Evolutionary conservation across 345 rosid genomes (phyloP), one percentile per base, ranked within the genome.

Genomic region (Lepidium aucheri): DNA sequence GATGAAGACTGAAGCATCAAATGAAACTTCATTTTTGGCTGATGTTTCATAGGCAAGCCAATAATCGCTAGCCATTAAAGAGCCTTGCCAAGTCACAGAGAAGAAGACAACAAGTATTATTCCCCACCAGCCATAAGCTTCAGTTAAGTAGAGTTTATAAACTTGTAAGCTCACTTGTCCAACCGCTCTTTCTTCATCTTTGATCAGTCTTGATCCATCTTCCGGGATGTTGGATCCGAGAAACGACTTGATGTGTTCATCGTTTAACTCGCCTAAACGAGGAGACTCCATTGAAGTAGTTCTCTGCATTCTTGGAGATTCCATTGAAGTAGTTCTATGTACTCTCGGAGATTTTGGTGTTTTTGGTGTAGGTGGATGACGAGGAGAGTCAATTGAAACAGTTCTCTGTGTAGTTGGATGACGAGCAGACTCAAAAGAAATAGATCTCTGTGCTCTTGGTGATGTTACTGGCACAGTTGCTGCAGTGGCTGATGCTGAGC

Each of bases 91-190:
- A 32, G 76, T 1, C 13, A 94, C 2, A 45, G 99, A 94, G 41
- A 94, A 58, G 13, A 84, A 60, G 70, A 94, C 18, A 18, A 86
- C 87, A 7, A 54, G 70, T 24, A 70, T 76, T 8, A 80, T 82
- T 10, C 97, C 99, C 90, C 95, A 86, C 99, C 97, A 94, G n/a
- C 98, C 99, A 40, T 73, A 94, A 52, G 97, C 97, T 78, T 85
- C 96, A 0, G 96, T 88, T 70, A 67, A 76, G 84, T 90, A 94
- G 18, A 82, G 65, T 76, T 84, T 94, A 75, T 94, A 90, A 28
- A 94, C 96, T 2, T 67, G 76, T 65, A 79, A 68, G 72, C 90
- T 87, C 46, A 94, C 89, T 74, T 79, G 83, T 42, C 99, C 99
- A 0, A 85, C 86, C 70, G 75, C 99, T 74, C 89, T 82, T 66